phyloP scores from a whole-genome alignment of 345 rosid species.

The Pistacia integerrima region DNA sequence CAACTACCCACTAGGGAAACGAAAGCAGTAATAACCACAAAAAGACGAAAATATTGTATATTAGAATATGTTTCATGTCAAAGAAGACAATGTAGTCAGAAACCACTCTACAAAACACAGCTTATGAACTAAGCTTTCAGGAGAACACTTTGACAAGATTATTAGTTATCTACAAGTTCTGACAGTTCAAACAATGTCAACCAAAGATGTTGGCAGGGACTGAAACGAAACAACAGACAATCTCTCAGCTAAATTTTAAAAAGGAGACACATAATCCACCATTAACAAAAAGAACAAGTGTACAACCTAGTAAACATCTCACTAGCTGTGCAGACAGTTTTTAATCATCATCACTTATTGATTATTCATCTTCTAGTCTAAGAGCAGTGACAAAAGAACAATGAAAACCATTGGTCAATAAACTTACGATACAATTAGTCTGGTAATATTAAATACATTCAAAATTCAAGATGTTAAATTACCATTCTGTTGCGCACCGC shows the following conservation, averaged over 20 bases:
- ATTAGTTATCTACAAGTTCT: too few relatives aligned
- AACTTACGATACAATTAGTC: conserved; percentile 12
- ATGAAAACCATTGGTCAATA: conserved; percentile 1
- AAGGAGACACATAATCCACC: not conserved
- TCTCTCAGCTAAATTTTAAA: not conserved
- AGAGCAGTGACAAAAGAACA: not conserved
- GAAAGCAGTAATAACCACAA: not conserved
- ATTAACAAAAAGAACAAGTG: not conserved
- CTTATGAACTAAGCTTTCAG: too few relatives aligned
- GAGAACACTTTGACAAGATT: not conserved
- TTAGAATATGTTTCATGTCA: not conserved
- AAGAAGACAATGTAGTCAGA: not conserved
- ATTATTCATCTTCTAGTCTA: not conserved
- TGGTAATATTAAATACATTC: conserved; percentile 18
- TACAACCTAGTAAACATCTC: not conserved
- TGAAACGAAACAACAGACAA: not conserved
- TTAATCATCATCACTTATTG: not conserved
- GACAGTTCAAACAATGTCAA: not conserved
- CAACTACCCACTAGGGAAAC: not conserved
- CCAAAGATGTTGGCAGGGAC: not conserved
- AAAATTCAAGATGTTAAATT: conserved; percentile 14
- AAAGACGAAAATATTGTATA: not conserved
- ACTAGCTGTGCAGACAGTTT: not conserved
- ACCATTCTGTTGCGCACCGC: conserved; percentile 58
- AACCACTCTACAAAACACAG: too few relatives aligned